Conservation (phyloP, 805 yeast genomes). For the Yamadazyma endophytica region DNA sequence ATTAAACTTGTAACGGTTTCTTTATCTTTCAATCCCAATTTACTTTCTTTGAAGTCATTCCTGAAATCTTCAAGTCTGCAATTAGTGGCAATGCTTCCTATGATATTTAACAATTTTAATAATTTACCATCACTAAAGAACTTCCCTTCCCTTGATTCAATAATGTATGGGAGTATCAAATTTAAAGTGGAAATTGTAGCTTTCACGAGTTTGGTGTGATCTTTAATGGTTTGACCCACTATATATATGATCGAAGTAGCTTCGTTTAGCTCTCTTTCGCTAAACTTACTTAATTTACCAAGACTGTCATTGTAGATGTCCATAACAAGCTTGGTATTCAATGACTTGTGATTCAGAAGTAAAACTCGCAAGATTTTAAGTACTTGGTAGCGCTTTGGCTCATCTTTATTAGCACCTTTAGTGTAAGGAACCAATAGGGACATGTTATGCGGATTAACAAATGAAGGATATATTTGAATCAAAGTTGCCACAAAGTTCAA, state of each 20-base stretch:
- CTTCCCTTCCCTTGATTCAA: conserved; percentile 9
- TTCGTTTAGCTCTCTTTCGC: conserved; percentile 57
- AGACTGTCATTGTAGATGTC: conserved; percentile 52
- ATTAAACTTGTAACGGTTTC: conserved; percentile 59
- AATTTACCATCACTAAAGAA: conserved; percentile 41
- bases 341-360: conserved; percentile 38
- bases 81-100: conserved; percentile 69
- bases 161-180: conserved; percentile 45
- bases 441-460: no score
- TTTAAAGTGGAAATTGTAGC: conserved; percentile 63
- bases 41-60: conserved; percentile 32
- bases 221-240: conserved; percentile 44
- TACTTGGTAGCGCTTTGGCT: conserved; percentile 42
- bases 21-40: conserved; percentile 40
- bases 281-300: conserved; percentile 55
- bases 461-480: no score
- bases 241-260: conserved; percentile 71
- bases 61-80: conserved; percentile 55
- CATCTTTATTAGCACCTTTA: no score
- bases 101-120: conserved; percentile 53
- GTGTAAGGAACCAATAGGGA: no score
- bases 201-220: conserved; percentile 47
- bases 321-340: conserved; percentile 48
- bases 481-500: no score
- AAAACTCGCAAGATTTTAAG: conserved; percentile 52